Evolutionary conservation across 805 yeast species (phyloP).

Genomic region (Teunomyces funiuensis): DNA sequence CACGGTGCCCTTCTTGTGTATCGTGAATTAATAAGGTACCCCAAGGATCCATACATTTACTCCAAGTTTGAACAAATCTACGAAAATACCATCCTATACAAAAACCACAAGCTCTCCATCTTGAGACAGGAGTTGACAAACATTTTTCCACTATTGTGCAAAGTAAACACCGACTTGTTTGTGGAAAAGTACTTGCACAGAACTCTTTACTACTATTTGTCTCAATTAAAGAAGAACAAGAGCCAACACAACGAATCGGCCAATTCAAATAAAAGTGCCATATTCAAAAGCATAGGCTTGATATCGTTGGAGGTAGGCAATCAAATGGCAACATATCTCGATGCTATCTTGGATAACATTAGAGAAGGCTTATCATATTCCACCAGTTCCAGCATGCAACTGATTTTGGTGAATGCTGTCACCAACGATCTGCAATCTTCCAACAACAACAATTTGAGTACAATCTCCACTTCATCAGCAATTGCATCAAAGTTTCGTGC

Average conservation of each 20-base stretch:
- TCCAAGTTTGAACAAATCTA: constrained; percentile 75
- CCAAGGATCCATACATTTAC: constrained; percentile 70
- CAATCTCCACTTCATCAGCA: constrained; percentile 27
- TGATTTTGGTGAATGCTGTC: constrained; percentile 41
- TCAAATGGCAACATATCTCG: constrained; percentile 83
- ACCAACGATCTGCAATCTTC: constrained; percentile 21
- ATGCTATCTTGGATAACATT: constrained; percentile 80
- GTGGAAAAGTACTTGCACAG: constrained; percentile 79
- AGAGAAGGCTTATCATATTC: constrained; percentile 66
- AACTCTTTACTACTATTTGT: constrained; percentile 71
- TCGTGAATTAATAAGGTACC: constrained; percentile 66
- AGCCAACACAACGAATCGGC: constrained; percentile 38
- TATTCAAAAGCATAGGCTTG: constrained; percentile 79
- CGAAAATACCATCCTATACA: constrained; percentile 68
- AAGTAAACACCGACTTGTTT: constrained; percentile 71
- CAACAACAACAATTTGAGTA: constrained; percentile 17
- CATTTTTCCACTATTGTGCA: constrained; percentile 79
- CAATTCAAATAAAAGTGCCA: constrained; percentile 65
- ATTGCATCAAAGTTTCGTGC: constrained; percentile 53
- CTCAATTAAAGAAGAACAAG: constrained; percentile 71
- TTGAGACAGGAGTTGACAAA: constrained; percentile 83
- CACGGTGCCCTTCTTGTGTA: constrained; percentile 86
- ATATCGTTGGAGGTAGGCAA: constrained; percentile 78
- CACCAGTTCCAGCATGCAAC: constrained; percentile 37
- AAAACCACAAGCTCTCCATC: constrained; percentile 72